Conservation (phyloP, 1,284 basidiomycete genomes). For the Cerrena zonata region DNA sequence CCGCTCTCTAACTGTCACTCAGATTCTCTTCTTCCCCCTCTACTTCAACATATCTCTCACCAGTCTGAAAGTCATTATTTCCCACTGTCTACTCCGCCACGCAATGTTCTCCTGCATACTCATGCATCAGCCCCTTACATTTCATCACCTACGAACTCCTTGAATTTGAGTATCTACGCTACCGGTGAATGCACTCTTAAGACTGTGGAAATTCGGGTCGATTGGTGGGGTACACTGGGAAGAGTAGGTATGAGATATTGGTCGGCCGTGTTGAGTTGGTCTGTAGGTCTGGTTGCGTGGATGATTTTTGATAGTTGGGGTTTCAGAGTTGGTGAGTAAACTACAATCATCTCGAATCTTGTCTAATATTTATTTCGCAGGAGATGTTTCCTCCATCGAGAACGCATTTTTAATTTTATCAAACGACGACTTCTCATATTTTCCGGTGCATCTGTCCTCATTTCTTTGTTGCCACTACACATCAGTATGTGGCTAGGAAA, state of each 20-base stretch:
- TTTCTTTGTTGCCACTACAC: slow-evolving; percentile 55
- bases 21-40: slow-evolving; percentile 49
- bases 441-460: slow-evolving; percentile 35
- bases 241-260: slow-evolving; percentile 70
- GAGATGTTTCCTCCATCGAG: slow-evolving; percentile 39
- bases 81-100: slow-evolving; percentile 32
- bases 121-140: slow-evolving; percentile 70
- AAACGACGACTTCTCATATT: slow-evolving; percentile 37
- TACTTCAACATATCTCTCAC: slow-evolving; percentile 54
- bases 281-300: slow-evolving; percentile 56
- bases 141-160: slow-evolving; percentile 28
- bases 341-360: slow-evolving; percentile 1
- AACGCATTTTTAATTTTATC: slow-evolving; percentile 44
- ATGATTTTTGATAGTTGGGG: slow-evolving; percentile 51
- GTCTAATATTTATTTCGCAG: slow-evolving; percentile 21
- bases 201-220: slow-evolving; percentile 48
- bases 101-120: slow-evolving; percentile 56
- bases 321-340: slow-evolving; percentile 30
- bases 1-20: too few relatives aligned
- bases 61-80: slow-evolving; percentile 68
- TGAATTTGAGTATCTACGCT: slow-evolving; percentile 55
- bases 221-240: slow-evolving; percentile 66
- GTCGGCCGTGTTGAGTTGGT: slow-evolving; percentile 64
- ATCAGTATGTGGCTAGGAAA: slow-evolving; percentile 53
- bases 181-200: slow-evolving; percentile 46